A percentile compares a stretch with the other conserved stretches of the same genome.
phyloP scores from a whole-genome alignment of 129 eudicot species.

The Heracleum sosnowskyi region DNA sequence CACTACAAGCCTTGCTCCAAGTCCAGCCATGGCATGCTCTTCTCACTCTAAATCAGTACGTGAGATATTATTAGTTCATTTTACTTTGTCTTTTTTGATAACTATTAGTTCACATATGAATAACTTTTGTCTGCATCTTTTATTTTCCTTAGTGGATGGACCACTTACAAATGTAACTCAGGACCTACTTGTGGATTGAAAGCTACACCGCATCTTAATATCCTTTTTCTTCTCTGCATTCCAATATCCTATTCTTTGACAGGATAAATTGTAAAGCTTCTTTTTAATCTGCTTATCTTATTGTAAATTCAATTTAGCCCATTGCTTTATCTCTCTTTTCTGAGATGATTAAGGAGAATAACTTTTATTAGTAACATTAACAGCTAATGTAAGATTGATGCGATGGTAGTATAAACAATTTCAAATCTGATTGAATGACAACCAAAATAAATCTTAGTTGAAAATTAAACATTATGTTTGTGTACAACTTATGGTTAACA shows the following conservation, averaged over 20 bases:
- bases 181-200: constrained; percentile 10
- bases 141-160: constrained; percentile 31
- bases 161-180: constrained; percentile 14
- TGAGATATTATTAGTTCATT: not conserved
- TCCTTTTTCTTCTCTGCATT: not conserved
- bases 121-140: not conserved
- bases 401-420: not conserved
- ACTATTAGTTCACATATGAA: constrained; percentile 12
- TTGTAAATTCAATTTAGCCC: not conserved
- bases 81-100: constrained; percentile 20
- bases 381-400: no score
- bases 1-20: constrained; percentile 48
- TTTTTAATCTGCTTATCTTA: not conserved
- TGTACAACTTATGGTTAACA: no score
- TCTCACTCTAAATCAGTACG: not conserved
- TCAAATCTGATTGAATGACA: not conserved
- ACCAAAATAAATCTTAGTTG: not conserved
- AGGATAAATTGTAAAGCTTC: not conserved
- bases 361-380: not conserved
- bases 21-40: constrained; percentile 21
- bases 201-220: not conserved
- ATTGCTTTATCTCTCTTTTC: not conserved
- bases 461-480: not conserved
- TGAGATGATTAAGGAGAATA: not conserved
- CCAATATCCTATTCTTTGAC: not conserved